phyloP scores from a whole-genome alignment of 768 basidiomycete genomes.

The Termitomyces sp. region DNA sequence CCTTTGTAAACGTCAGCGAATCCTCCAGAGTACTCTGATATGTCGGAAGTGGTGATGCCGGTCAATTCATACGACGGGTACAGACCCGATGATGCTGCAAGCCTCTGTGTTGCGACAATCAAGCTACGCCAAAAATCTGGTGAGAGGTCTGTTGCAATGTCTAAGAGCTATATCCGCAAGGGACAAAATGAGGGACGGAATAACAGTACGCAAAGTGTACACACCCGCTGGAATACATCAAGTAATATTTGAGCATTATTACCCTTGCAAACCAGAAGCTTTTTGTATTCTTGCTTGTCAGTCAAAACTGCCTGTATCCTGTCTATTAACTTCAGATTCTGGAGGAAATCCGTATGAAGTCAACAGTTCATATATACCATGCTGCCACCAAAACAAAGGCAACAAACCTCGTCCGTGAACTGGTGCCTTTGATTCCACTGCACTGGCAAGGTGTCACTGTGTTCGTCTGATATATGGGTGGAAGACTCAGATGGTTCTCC shows the following conservation, averaged over 20 bases:
- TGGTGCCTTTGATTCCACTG: too few relatives aligned
- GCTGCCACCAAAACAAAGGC: too few relatives aligned
- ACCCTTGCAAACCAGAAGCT: neutral
- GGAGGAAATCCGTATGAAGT: too few relatives aligned
- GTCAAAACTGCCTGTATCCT: neutral
- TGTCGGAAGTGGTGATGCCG: neutral
- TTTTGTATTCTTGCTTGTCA: neutral
- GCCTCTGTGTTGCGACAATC: neutral
- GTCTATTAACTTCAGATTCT: neutral
- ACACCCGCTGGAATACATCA: neutral
- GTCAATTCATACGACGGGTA: neutral
- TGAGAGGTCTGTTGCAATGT: neutral
- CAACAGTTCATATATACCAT: too few relatives aligned
- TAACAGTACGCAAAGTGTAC: too few relatives aligned
- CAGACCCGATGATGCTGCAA: neutral
- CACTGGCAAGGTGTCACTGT: too few relatives aligned
- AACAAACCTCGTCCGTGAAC: too few relatives aligned
- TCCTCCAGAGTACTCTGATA: neutral
- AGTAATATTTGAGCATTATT: neutral
- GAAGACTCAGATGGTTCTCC: too few relatives aligned
- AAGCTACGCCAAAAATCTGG: neutral
- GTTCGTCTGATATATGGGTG: too few relatives aligned
- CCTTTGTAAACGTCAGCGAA: neutral
- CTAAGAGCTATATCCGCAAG: neutral
- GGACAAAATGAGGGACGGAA: neutral